Conservation (phyloP, 192 early-diverging fungal genomes). For the Umbelopsis sp. region DNA sequence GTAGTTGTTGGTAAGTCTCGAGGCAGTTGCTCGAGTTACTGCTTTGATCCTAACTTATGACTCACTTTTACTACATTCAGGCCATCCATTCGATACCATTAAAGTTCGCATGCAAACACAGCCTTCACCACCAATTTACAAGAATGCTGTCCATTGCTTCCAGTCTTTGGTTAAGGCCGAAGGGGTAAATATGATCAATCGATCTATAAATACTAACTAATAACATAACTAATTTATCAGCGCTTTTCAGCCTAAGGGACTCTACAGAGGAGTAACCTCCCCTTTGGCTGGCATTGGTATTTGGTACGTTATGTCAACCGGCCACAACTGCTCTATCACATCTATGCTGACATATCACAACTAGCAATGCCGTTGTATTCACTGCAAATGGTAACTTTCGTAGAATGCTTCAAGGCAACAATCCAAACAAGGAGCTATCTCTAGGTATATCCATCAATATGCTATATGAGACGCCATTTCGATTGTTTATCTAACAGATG, state of each 20-base stretch:
- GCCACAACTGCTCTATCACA: neutral
- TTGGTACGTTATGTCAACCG: conserved; percentile 46
- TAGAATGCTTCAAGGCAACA: conserved; percentile 51
- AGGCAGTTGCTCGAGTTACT: neutral
- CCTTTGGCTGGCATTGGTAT: conserved; percentile 73
- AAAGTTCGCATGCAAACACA: conserved; percentile 75
- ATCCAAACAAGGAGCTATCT: conserved; percentile 43
- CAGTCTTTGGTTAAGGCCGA: conserved; percentile 52
- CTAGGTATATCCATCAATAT: conserved; percentile 40
- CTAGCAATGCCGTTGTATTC: conserved; percentile 73
- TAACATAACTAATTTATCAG: neutral
- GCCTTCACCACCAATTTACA: conserved; percentile 56
- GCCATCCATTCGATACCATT: conserved; percentile 69
- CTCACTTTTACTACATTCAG: conserved; percentile 24
- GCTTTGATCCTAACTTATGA: neutral
- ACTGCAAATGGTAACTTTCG: conserved; percentile 64
- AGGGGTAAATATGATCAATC: conserved; percentile 44
- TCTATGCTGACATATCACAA: neutral
- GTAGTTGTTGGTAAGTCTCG: conserved; percentile 55
- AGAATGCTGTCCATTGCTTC: conserved; percentile 60
- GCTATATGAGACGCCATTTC: neutral
- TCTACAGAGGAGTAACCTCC: conserved; percentile 74
- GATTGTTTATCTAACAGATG: neutral
- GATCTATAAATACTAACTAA: neutral
- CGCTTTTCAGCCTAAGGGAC: conserved; percentile 45